Evolutionary conservation across 148 eudicot genomes (phyloP).

Genomic region (Rhododendron molle): DNA sequence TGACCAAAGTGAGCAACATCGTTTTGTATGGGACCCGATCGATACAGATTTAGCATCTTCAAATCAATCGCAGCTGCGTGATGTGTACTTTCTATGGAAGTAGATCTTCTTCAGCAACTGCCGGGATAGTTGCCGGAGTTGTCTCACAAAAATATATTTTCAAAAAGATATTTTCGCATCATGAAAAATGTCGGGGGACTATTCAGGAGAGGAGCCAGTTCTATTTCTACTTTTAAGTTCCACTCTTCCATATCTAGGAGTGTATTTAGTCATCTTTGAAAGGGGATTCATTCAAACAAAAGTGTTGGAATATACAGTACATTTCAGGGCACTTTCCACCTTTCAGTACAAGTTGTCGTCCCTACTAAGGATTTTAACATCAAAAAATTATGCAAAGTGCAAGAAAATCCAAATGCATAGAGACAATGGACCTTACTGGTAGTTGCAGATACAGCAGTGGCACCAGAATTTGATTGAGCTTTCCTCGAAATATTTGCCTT

Average conservation of each 20-base stretch:
- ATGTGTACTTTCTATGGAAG: neutral
- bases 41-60: neutral
- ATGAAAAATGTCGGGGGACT: neutral
- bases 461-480: neutral
- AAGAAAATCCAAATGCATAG: slow-evolving; percentile 6
- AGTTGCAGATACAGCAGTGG: neutral
- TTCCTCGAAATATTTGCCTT: neutral
- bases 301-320: neutral
- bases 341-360: neutral
- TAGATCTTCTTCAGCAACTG: neutral
- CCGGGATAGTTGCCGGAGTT: neutral
- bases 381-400: neutral
- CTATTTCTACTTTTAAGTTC: neutral
- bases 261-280: neutral
- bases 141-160: neutral
- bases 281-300: neutral
- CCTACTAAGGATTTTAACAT: neutral
- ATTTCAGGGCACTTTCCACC: neutral
- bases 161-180: neutral
- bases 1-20: neutral
- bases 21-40: neutral
- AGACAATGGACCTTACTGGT: neutral
- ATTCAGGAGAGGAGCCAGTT: neutral
- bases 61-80: neutral
- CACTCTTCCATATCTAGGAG: neutral